Evolutionary conservation across 129 eudicot genomes (phyloP).

Genomic region (Kitagawia praeruptora): DNA sequence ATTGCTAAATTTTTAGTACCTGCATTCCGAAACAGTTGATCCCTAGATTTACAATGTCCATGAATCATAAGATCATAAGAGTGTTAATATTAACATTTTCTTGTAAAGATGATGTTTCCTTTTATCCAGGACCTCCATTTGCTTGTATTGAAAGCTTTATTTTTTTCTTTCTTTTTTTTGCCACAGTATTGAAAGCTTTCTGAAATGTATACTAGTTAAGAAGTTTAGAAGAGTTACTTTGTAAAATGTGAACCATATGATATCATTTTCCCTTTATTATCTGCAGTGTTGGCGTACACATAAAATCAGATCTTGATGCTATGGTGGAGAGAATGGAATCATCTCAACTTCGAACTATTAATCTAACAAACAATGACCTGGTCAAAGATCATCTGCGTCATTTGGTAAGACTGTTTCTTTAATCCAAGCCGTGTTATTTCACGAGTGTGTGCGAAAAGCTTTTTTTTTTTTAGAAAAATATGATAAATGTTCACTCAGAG

Average conservation of each 20-base stretch:
- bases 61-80: background rate
- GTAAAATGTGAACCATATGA: background rate
- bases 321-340: constrained; percentile 79
- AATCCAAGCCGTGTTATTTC: background rate
- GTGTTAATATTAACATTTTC: background rate
- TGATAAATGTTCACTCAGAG: background rate
- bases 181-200: background rate
- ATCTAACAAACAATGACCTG: constrained; percentile 77
- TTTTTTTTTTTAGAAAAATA: background rate
- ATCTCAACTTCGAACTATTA: constrained; percentile 61
- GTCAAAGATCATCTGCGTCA: constrained; percentile 96
- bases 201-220: background rate
- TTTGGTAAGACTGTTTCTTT: constrained; percentile 42
- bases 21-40: background rate
- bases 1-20: background rate
- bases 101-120: background rate
- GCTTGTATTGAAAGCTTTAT: background rate
- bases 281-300: constrained; percentile 94
- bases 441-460: background rate
- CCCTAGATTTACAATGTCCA: background rate
- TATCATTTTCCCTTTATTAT: constrained; percentile 19
- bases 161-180: too few relatives aligned
- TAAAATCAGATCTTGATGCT: constrained; percentile 60
- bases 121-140: background rate
- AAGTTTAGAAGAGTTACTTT: too few relatives aligned